Percentiles rank a stretch among this genome's conserved stretches.
Evolutionary conservation across 1,284 basidiomycete species (phyloP).

Genomic region (Rhodotorula sp.): DNA sequence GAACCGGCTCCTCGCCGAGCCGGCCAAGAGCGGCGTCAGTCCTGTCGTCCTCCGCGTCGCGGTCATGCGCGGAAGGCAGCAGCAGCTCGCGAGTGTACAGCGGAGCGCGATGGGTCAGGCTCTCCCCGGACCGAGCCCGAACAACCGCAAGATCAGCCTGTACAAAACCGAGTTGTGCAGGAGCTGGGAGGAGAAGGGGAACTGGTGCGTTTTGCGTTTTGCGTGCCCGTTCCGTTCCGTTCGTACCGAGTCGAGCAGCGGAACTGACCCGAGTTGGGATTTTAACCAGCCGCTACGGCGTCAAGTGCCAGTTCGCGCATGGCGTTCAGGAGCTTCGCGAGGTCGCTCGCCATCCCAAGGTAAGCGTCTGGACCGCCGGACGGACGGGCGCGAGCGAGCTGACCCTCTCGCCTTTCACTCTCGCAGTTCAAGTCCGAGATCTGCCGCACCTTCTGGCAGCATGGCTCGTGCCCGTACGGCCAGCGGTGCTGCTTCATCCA

Average conservation of each 20-base stretch:
- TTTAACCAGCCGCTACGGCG: constrained; percentile 67
- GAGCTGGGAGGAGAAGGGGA: constrained; percentile 88
- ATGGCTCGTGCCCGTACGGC: constrained; percentile 83
- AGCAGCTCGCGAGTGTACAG: constrained; percentile 29
- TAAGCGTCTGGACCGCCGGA: too few relatives aligned
- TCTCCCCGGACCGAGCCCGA: constrained; percentile 68
- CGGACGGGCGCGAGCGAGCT: constrained; percentile 30
- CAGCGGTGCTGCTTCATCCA: constrained; percentile 81
- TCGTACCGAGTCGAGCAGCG: accelerated
- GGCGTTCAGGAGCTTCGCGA: constrained; percentile 79
- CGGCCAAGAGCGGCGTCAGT: constrained; percentile 31
- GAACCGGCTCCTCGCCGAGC: constrained; percentile 28
- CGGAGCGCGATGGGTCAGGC: constrained; percentile 15
- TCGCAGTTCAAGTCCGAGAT: constrained; percentile 84
- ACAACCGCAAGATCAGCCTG: constrained; percentile 78
- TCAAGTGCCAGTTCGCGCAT: constrained; percentile 86
- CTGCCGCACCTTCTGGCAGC: constrained; percentile 87
- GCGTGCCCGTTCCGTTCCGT: too few relatives aligned
- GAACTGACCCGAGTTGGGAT: too few relatives aligned
- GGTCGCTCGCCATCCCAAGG: constrained; percentile 80
- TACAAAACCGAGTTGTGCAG: constrained; percentile 90
- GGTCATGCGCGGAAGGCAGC: constrained; percentile 28
- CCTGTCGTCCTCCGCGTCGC: constrained; percentile 33
- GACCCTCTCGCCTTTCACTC: constrained; percentile 17
- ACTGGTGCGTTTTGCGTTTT: constrained; percentile 53